phyloP scores from a whole-genome alignment of 768 basidiomycete genomes.

The Agaricus sinodeliciosus region DNA sequence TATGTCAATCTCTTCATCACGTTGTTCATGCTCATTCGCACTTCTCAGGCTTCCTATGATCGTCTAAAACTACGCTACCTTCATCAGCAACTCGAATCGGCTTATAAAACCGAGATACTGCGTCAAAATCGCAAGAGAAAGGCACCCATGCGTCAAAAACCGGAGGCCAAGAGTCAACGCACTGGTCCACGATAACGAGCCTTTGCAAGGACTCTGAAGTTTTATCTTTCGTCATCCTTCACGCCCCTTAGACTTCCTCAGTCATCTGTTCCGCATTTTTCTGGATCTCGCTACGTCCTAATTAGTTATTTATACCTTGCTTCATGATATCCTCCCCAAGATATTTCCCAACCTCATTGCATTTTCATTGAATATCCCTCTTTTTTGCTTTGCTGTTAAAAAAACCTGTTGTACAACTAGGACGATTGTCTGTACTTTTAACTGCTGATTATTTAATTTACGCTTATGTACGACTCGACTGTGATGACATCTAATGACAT shows the following conservation, averaged over 20 bases:
- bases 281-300: background rate
- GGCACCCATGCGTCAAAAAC: constrained; percentile 26
- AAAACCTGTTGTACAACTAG: background rate
- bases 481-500: constrained; percentile 4
- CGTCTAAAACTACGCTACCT: constrained; percentile 27
- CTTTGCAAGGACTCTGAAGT: background rate
- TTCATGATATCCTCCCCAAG: constrained; percentile 4
- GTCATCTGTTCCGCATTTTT: background rate
- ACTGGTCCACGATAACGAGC: constrained; percentile 25
- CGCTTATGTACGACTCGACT: background rate
- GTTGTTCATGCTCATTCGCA: background rate
- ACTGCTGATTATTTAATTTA: background rate
- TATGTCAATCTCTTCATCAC: constrained; percentile 12
- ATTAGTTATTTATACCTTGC: constrained; percentile 1
- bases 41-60: constrained; percentile 24
- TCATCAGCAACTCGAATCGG: constrained; percentile 19
- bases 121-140: constrained; percentile 17
- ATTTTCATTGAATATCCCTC: background rate
- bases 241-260: background rate
- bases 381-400: background rate
- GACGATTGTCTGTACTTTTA: constrained; percentile 5
- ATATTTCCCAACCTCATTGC: background rate
- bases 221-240: background rate
- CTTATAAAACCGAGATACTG: constrained; percentile 20
- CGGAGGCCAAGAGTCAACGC: constrained; percentile 27